Evolutionary conservation across 148 eudicot species (phyloP).

Genomic region (Camellia japonica): DNA sequence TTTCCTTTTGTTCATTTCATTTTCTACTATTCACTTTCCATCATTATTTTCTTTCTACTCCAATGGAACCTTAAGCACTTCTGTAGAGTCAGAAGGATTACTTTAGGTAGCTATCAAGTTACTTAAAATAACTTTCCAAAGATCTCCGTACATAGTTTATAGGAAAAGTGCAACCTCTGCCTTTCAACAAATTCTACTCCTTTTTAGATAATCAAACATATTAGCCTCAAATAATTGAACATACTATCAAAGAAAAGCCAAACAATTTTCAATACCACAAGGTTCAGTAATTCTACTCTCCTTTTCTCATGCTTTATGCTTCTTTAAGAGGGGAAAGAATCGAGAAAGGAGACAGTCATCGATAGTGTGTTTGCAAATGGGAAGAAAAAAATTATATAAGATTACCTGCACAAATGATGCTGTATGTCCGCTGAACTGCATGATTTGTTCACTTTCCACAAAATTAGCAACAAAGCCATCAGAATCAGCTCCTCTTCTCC

Average conservation of each 20-base stretch:
- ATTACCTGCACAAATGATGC: constrained; percentile 94
- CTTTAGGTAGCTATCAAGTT: background rate
- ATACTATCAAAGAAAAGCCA: background rate
- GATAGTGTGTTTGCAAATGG: background rate
- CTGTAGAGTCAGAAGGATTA: background rate
- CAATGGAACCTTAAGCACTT: background rate
- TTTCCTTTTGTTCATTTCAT: no score
- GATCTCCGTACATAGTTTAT: background rate
- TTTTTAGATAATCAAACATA: no score
- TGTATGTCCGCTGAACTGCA: constrained; percentile 68
- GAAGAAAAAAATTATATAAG: background rate
- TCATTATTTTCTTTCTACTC: no score
- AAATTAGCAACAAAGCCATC: constrained; percentile 97
- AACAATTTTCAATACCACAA: no score
- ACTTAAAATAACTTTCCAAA: background rate
- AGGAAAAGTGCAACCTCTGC: background rate
- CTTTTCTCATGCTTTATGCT: background rate
- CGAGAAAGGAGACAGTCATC: background rate
- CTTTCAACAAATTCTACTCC: background rate
- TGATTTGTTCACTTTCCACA: constrained; percentile 90
- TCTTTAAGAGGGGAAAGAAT: background rate
- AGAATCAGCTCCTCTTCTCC: constrained; percentile 99
- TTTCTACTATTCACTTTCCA: no score
- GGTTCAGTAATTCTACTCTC: no score
- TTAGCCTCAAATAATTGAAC: background rate